phyloP scores from a whole-genome alignment of 169 alveolate species.

The Cryptosporidium meleagridis region DNA sequence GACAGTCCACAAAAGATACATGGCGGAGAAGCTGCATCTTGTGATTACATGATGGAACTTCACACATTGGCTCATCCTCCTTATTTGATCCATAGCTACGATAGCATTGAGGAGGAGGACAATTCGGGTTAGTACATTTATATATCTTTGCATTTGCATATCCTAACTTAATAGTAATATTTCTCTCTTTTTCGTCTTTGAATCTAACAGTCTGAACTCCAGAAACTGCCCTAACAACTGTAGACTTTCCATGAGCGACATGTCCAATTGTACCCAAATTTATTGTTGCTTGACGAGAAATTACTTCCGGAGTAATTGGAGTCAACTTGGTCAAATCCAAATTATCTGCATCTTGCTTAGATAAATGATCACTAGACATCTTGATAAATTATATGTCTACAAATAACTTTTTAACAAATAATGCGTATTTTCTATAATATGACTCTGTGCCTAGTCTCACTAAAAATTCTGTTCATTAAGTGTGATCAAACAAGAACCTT shows the following conservation, averaged over 20 bases:
- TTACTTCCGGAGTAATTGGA: conserved; percentile 98
- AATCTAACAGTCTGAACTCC: conserved; percentile 96
- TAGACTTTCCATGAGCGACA: conserved; percentile 99
- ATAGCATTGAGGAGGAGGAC: conserved; percentile 96
- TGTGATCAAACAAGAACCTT: background rate
- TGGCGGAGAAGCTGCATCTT: conserved; percentile 92
- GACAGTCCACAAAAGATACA: conserved; percentile 99
- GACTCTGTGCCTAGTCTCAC: conserved; percentile 17
- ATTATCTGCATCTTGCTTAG: conserved; percentile 83
- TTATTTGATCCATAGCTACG: conserved; percentile 91
- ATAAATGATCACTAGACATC: conserved; percentile 74
- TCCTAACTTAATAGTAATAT: conserved; percentile 95
- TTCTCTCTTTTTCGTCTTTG: conserved; percentile 95
- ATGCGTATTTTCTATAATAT: background rate
- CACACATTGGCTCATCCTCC: conserved; percentile 93
- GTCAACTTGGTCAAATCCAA: conserved; percentile 91
- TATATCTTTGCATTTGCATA: conserved; percentile 99
- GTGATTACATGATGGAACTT: conserved; percentile 86
- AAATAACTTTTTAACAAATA: background rate
- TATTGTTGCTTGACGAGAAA: conserved; percentile 98
- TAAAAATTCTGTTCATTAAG: background rate
- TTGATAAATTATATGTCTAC: background rate
- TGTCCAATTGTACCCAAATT: conserved; percentile 99
- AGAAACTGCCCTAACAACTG: conserved; percentile 97
- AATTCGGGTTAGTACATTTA: conserved; percentile 95